Evolutionary conservation across 148 eudicot species (phyloP).

Genomic region (Nepenthes gracilis): DNA sequence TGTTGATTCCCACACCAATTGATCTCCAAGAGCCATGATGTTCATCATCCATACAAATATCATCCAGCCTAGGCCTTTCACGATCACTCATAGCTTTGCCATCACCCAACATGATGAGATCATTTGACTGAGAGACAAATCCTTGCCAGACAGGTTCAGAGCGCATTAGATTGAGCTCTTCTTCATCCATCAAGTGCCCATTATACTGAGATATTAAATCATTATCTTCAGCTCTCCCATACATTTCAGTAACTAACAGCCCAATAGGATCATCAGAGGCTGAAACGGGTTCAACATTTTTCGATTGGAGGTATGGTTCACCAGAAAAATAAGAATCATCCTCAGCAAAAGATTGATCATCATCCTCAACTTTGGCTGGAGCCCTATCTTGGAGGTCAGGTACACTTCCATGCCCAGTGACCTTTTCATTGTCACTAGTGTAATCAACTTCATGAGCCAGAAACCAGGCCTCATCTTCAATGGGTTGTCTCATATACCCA

Average conservation of each 20-base stretch:
- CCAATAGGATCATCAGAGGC: constrained; percentile 61
- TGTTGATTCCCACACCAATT: constrained; percentile 95
- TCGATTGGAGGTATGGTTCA: constrained; percentile 61
- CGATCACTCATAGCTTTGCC: constrained; percentile 46
- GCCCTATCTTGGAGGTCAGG: constrained; percentile 69
- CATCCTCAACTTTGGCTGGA: constrained; percentile 73
- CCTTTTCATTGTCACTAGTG: constrained; percentile 97
- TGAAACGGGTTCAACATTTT: constrained; percentile 48
- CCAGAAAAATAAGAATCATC: constrained; percentile 95
- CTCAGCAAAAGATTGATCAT: constrained; percentile 88
- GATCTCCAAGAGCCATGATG: constrained; percentile 94
- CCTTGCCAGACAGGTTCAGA: constrained; percentile 97
- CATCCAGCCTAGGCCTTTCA: constrained; percentile 51
- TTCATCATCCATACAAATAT: constrained; percentile 65
- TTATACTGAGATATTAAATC: constrained; percentile 66
- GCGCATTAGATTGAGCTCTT: constrained; percentile 77
- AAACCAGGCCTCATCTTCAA: constrained; percentile 99
- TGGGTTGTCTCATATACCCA: constrained; percentile 99
- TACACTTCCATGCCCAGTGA: constrained; percentile 62
- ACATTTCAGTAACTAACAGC: constrained; percentile 51
- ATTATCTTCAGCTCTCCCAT: constrained; percentile 49
- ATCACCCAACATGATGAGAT: constrained; percentile 70
- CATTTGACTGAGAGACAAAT: constrained; percentile 77
- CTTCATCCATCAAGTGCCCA: constrained; percentile 90
- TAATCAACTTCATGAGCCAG: constrained; percentile 98